phyloP scores from a whole-genome alignment of 176 grass and related monocot species.

The Luzula sylvatica region DNA sequence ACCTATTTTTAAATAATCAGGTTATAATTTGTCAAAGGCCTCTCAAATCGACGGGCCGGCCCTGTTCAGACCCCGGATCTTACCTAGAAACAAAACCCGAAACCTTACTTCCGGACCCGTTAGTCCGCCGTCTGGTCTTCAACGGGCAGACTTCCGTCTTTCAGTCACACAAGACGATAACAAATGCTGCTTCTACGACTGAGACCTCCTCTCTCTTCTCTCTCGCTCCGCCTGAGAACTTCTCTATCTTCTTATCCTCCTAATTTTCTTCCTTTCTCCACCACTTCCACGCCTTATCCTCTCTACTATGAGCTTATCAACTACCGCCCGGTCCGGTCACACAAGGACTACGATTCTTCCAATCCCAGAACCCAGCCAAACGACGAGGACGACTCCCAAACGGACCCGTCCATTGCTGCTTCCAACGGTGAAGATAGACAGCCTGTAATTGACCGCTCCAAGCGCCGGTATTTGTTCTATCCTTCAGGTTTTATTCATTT shows the following conservation, averaged over 20 bases:
- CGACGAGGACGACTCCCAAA: neutral
- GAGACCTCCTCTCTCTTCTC: conserved; percentile 17
- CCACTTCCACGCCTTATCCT: conserved; percentile 61
- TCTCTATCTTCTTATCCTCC: neutral
- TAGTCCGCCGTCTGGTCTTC: neutral
- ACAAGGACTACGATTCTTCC: conserved; percentile 13
- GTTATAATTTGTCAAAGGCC: neutral
- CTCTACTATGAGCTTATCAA: conserved; percentile 83
- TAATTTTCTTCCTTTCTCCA: conserved; percentile 46
- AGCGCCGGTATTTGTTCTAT: conserved; percentile 28
- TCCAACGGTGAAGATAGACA: neutral
- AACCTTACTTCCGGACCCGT: neutral
- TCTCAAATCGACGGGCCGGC: neutral
- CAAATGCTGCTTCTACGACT: conserved; percentile 27
- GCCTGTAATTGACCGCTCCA: conserved; percentile 33
- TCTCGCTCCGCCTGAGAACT: conserved; percentile 3
- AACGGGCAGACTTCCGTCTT: neutral
- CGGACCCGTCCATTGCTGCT: neutral
- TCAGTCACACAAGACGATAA: neutral
- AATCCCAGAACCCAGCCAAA: conserved; percentile 14
- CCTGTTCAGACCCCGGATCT: neutral
- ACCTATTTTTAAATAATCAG: neutral
- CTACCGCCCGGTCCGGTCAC: conserved; percentile 40
- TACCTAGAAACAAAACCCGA: neutral
- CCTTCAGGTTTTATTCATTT: conserved; percentile 13